These are phyloP conservation scores for Agarophyton chilense DNA, from an alignment of 23 red algal genomes.

Conservation along the genomic window DNA sequence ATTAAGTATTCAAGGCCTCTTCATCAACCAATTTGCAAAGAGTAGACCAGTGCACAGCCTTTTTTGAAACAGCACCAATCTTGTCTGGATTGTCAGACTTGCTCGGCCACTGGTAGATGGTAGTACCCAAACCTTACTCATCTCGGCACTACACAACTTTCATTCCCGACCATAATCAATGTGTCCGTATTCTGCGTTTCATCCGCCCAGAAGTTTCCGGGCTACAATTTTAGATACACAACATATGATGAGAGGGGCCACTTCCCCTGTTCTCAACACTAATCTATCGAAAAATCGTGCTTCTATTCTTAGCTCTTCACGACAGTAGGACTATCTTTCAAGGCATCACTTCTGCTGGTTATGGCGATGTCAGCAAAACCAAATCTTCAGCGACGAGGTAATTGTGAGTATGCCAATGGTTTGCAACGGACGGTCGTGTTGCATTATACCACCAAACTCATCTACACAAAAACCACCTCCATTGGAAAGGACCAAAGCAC, in stretches of 20 bases:
- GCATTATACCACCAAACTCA: constrained; percentile 92
- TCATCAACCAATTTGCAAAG: neutral
- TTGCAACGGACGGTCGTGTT: constrained; percentile 77
- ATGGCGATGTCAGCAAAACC: constrained; percentile 63
- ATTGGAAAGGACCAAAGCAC: constrained; percentile 94
- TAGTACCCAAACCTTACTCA: constrained; percentile 56
- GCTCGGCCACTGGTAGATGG: constrained; percentile 69
- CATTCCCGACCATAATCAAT: constrained; percentile 36
- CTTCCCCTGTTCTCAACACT: constrained; percentile 8
- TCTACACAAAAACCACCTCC: constrained; percentile 98
- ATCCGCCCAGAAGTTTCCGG: constrained; percentile 32
- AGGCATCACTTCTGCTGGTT: constrained; percentile 59
- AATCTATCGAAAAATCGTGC: constrained; percentile 15
- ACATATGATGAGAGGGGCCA: constrained; percentile 14
- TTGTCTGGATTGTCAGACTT: constrained; percentile 26
- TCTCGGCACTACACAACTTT: constrained; percentile 10
- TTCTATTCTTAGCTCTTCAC: constrained; percentile 5
- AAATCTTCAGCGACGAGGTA: constrained; percentile 28
- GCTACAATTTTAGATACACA: constrained; percentile 68
- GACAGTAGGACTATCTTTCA: constrained; percentile 2
- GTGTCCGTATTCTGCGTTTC: constrained; percentile 44
- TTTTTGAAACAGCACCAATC: constrained; percentile 44
- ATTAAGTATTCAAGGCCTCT: neutral
- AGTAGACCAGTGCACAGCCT: constrained; percentile 3
- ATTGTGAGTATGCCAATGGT: neutral